Base-by-base conservation (phyloP, 2,329 filamentous ascomycete genomes). In the Trichoderma endophyticum region DNA sequence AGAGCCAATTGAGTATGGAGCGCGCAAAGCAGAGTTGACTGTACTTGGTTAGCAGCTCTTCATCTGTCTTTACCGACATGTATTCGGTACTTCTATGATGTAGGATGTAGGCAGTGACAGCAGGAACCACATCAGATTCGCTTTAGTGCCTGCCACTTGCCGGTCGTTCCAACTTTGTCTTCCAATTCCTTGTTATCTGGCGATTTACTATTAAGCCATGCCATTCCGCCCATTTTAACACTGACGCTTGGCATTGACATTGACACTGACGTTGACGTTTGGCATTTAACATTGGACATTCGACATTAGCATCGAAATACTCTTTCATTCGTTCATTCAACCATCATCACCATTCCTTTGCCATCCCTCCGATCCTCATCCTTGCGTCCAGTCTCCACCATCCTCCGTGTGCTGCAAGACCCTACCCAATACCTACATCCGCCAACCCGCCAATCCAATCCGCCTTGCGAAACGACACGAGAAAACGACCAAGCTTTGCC, bases 131-230 rank as follows among this genome's bases (percentile, higher is more conserved):
- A 21, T 24, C 54, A 28, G 30, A 54, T 56, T 26, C 48, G 30
- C 30, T 18, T 43, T 60, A 68, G 65, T 61, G 66, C 62, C 62
- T 65, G 48, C 48, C 48, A 54, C 48, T 36, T 66, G 63, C 63
- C 63, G 63, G 66, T 56, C 32, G 56, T 69, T 57, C 51, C 63
- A 66, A 56, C 63, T 39, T 26, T 54, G 48, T 54, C n/a, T 14
- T 24, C 2, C n/a, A 24, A 24, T 54, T 54, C 48, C 48, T 54
- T 54, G 48, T 11, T 24, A 28, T 66, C 51, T 66, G 63, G 63
- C 24, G 63, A 36, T 66, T 57, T 57, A 57, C 63, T 39, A 39
- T 64, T 64, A 71, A 59, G 56, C 48, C 48, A 56, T 63, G 39
- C 61, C 30, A 71, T 57, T 61, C 68, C 39, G 57, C 57, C 57